phyloP scores from a whole-genome alignment of 1,284 basidiomycete species.

The Leccinum cinnamomeum region DNA sequence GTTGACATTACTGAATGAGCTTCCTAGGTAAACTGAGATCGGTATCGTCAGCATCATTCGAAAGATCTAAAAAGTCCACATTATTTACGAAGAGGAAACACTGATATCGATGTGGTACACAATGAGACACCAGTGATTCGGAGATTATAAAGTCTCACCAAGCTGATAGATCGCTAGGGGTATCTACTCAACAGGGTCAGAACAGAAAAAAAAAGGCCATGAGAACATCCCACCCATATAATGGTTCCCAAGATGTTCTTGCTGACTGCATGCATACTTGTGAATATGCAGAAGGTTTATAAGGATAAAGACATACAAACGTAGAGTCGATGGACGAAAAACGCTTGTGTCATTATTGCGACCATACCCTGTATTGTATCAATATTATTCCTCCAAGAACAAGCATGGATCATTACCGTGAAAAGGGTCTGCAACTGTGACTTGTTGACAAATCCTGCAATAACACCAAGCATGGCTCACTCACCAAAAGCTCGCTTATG shows the following conservation, averaged over 20 bases:
- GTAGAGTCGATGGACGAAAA: slow-evolving; percentile 20
- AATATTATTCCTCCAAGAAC: not conserved
- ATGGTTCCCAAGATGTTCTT: slow-evolving; percentile 3
- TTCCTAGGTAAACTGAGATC: slow-evolving; percentile 1
- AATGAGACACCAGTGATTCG: not conserved
- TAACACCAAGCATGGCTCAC: not conserved
- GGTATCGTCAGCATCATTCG: not conserved
- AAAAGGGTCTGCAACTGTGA: not conserved
- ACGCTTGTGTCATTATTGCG: slow-evolving; percentile 14
- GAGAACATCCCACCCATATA: slow-evolving; percentile 9
- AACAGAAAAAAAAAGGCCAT: not conserved
- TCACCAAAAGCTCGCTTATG: slow-evolving; percentile 4
- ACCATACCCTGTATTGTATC: slow-evolving; percentile 8
- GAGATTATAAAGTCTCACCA: too few species aligned
- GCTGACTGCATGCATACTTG: slow-evolving; percentile 6
- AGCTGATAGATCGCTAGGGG: too few species aligned
- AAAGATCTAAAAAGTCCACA: not conserved
- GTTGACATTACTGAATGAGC: not conserved
- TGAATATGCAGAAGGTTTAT: slow-evolving; percentile 2
- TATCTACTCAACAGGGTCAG: slow-evolving; percentile 5
- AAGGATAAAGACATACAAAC: slow-evolving; percentile 4
- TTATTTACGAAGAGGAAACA: not conserved
- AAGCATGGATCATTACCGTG: not conserved
- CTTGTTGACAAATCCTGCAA: not conserved
- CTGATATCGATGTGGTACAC: not conserved